phyloP scores from a whole-genome alignment of 352 stramenopile species.

The Blastocystis sp. region DNA sequence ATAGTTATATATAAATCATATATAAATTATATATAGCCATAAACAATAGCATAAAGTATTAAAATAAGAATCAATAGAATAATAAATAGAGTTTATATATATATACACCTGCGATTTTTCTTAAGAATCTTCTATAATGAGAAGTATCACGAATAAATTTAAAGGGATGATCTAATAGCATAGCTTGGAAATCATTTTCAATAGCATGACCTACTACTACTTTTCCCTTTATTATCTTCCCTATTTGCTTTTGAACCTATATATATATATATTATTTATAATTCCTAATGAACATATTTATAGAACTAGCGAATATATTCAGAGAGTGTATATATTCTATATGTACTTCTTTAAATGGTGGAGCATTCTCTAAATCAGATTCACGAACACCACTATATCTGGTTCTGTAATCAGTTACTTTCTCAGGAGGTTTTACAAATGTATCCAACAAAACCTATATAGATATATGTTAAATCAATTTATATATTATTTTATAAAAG shows the following conservation, averaged over 20 bases:
- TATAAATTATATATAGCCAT: background rate
- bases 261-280: conserved; percentile 36
- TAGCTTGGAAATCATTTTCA: conserved; percentile 52
- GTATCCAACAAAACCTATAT: conserved; percentile 48
- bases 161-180: conserved; percentile 56
- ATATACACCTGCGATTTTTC: too few relatives aligned
- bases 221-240: conserved; percentile 49
- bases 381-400: conserved; percentile 51
- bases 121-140: too few relatives aligned
- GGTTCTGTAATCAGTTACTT: conserved; percentile 62
- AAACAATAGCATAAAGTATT: background rate
- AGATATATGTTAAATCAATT: too few relatives aligned
- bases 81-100: too few relatives aligned
- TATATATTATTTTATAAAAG: too few relatives aligned
- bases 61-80: background rate
- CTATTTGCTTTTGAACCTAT: conserved; percentile 44
- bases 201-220: conserved; percentile 61
- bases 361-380: conserved; percentile 46
- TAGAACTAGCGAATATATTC: background rate
- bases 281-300: conserved; percentile 44
- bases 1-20: too few relatives aligned
- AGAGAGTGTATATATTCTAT: too few relatives aligned
- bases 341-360: conserved; percentile 37
- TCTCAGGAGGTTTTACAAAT: conserved; percentile 50
- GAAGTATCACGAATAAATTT: conserved; percentile 54